Conservation (phyloP, 139 green algal genomes). For the Picochlorum costavermella region DNA sequence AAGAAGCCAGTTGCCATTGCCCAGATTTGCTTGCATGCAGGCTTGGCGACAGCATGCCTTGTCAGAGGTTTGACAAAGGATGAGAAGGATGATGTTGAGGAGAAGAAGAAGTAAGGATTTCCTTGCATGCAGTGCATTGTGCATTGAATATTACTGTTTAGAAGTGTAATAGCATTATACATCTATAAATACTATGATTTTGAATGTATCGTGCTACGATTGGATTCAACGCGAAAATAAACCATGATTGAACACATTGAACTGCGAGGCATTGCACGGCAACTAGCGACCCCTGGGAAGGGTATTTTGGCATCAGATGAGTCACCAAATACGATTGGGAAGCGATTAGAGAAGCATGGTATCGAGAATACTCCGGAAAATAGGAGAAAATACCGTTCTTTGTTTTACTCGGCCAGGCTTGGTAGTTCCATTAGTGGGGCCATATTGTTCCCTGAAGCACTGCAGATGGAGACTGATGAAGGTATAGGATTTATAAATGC, state of each 20-base stretch:
- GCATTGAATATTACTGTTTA: too few species aligned
- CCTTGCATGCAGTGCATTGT: too few species aligned
- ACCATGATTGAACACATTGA: too few species aligned
- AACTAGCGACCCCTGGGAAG: constrained; percentile 44
- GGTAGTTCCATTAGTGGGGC: constrained; percentile 59
- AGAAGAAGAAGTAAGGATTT: too few species aligned
- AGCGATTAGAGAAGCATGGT: constrained; percentile 49
- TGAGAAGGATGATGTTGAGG: too few species aligned
- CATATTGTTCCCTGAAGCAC: constrained; percentile 92
- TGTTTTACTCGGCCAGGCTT: constrained; percentile 56
- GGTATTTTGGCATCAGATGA: constrained; percentile 78
- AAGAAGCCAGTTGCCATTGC: too few species aligned
- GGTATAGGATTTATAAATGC: constrained; percentile 63
- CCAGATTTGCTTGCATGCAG: too few species aligned
- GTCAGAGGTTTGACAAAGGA: neutral
- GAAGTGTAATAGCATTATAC: too few species aligned
- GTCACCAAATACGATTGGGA: constrained; percentile 71
- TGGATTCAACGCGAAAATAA: too few species aligned
- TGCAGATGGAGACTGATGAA: constrained; percentile 54
- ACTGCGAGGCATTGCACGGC: constrained; percentile 1
- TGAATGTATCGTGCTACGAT: neutral
- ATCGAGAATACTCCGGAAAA: constrained; percentile 48
- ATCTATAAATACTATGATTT: neutral
- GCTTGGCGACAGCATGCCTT: too few species aligned
- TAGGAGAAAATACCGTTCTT: constrained; percentile 55